Evolutionary conservation across 352 stramenopile species (phyloP).

Genomic region (Phytophthora niederhauseri): DNA sequence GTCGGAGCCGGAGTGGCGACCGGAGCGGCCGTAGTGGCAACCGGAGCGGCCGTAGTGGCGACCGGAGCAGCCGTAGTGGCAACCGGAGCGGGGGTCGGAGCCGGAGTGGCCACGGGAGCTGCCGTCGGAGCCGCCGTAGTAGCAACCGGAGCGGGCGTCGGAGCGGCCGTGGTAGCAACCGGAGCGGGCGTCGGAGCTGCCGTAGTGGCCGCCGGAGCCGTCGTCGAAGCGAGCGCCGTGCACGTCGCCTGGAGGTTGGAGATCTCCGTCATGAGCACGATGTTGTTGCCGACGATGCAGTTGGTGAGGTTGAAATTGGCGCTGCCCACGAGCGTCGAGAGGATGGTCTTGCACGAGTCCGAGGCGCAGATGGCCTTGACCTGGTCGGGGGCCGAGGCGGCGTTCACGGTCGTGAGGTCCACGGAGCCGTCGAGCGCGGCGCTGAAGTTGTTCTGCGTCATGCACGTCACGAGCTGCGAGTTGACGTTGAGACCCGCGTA

Average conservation of each 20-base stretch:
- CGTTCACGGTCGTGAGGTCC: constrained; percentile 44
- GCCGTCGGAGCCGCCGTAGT: too few relatives aligned
- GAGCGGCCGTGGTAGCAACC: too few relatives aligned
- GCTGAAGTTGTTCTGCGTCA: constrained; percentile 56
- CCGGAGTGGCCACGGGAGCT: too few relatives aligned
- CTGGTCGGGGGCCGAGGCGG: constrained; percentile 39
- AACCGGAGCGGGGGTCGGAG: too few relatives aligned
- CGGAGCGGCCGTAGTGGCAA: too few relatives aligned
- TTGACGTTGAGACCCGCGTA: constrained; percentile 61
- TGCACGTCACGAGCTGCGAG: constrained; percentile 48
- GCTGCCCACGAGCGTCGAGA: constrained; percentile 51
- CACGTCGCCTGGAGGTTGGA: constrained; percentile 48
- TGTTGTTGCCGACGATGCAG: constrained; percentile 56
- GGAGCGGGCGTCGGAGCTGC: too few relatives aligned
- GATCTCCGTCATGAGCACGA: constrained; percentile 58
- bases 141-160: too few relatives aligned
- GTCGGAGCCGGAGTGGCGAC: too few relatives aligned
- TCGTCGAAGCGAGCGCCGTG: constrained; percentile 30
- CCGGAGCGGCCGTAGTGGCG: too few relatives aligned
- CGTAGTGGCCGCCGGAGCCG: constrained; percentile 6
- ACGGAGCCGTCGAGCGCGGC: constrained; percentile 52
- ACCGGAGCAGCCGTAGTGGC: too few relatives aligned
- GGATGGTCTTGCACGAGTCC: constrained; percentile 46
- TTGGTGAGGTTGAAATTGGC: constrained; percentile 58
- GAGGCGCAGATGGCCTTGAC: constrained; percentile 50